A percentile compares a stretch with the other conserved stretches of the same genome.
Conservation (phyloP, 306 rosid genomes). For the Pueraria montana region DNA sequence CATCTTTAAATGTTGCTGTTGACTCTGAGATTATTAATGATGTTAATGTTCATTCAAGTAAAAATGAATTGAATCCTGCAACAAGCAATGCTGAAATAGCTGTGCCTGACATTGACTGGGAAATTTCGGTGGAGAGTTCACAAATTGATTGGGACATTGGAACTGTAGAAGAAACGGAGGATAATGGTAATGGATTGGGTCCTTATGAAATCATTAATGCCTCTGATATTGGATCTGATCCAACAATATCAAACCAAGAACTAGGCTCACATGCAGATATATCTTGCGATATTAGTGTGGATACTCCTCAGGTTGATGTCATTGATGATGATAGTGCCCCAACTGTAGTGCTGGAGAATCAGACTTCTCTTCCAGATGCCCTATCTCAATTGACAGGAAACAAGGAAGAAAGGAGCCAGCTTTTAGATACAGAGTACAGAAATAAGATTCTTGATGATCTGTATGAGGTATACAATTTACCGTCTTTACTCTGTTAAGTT, state of each 20-base stretch:
- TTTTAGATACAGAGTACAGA: slow-evolving; percentile 87
- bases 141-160: slow-evolving; percentile 97
- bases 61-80: slow-evolving; percentile 56
- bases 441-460: slow-evolving; percentile 93
- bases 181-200: slow-evolving; percentile 84
- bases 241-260: slow-evolving; percentile 55
- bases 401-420: slow-evolving; percentile 80
- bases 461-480: slow-evolving; percentile 68
- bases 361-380: slow-evolving; percentile 55
- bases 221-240: slow-evolving; percentile 67
- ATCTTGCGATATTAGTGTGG: slow-evolving; percentile 93
- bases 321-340: slow-evolving; percentile 69
- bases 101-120: slow-evolving; percentile 88
- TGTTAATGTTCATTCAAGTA: slow-evolving; percentile 54
- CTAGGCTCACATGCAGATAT: slow-evolving; percentile 58
- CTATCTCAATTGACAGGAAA: slow-evolving; percentile 57
- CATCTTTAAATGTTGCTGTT: slow-evolving; percentile 76
- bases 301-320: slow-evolving; percentile 77
- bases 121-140: slow-evolving; percentile 79
- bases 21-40: slow-evolving; percentile 69
- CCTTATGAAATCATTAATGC: slow-evolving; percentile 92
- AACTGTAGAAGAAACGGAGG: slow-evolving; percentile 79
- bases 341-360: slow-evolving; percentile 56
- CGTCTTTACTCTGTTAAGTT: neutral
- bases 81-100: slow-evolving; percentile 47